Evolutionary conservation across 768 basidiomycete genomes (phyloP), one percentile per base, ranked within the genome.

Genomic region (Collybia nuda): DNA sequence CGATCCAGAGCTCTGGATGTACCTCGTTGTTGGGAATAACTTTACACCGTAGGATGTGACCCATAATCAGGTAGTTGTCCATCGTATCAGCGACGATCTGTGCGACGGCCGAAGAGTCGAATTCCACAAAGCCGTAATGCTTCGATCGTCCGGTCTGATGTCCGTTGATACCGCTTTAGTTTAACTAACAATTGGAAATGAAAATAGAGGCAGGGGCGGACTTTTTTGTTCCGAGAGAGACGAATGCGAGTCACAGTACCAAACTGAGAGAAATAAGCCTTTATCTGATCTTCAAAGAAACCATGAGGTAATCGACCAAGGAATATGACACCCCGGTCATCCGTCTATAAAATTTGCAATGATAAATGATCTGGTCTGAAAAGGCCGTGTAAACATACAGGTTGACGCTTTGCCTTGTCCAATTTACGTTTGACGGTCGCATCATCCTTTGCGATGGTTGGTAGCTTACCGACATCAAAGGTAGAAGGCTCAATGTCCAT

Each of bases 11-110:
- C 62, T 96, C 84, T 11, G 94, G 90, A 66, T 98, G 96, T 1
- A 98, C 83, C 53, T 95, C 69, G 21, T 95, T 92, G 58, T 85
- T 85, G 36, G 97, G 93, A 52, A 98, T 84, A 45, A 94, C 68
- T 68, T 91, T 89, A 75, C 96, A 98, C 39, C 81, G 83, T 48
- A 99, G 78, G 55, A 99, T 88, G 64, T 97, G 96, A 6, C 96
- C 95, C 79, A 89, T 82, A 56, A 99, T 77, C 35, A 99, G 80
- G 68, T 98, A 99, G 73, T 97, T 98, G 77, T 99, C 85, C 97
- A 98, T 98, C 40, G 96, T 98, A 62, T 98, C 97, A 1, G 90
- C 88, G 6, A 97, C 97, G 55, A 99, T 98, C 62, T 94, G 73
- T 0, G 97, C 95, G 24, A 98, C 94, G 0, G 87, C 78, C 17